These are phyloP conservation scores for Penicillium canariense DNA, from an alignment of 495 filamentous ascomycete genomes.

Conservation along the genomic window DNA sequence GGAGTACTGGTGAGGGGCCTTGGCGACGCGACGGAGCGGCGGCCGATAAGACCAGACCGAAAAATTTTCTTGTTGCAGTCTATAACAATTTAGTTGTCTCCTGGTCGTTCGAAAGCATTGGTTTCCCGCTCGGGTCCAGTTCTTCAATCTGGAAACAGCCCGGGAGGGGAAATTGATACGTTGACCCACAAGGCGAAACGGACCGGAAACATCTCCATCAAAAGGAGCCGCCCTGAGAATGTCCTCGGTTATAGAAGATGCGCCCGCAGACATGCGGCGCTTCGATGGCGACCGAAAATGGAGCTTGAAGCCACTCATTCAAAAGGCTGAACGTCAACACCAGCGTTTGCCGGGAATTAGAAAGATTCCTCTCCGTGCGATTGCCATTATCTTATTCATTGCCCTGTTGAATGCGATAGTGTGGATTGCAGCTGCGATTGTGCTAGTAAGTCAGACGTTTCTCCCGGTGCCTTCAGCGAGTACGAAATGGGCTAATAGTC, in stretches of 20 bases:
- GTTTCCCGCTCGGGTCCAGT: background rate
- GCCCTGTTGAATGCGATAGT: constrained; percentile 63
- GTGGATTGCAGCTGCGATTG: constrained; percentile 70
- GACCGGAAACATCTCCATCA: background rate
- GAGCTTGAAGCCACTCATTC: constrained; percentile 33
- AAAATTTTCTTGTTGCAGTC: background rate
- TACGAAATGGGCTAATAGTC: constrained; percentile 5
- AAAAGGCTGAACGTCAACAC: constrained; percentile 43
- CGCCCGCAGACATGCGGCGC: constrained; percentile 6
- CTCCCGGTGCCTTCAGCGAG: too few relatives aligned
- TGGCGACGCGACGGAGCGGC: constrained; percentile 8
- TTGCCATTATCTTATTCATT: constrained; percentile 66
- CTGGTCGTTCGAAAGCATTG: background rate
- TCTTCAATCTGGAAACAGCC: background rate
- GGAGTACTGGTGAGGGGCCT: constrained; percentile 2
- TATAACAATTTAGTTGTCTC: background rate
- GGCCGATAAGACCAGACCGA: constrained; percentile 12
- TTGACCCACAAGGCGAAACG: background rate
- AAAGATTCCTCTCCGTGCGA: constrained; percentile 61
- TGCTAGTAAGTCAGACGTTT: constrained; percentile 50
- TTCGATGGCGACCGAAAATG: constrained; percentile 31
- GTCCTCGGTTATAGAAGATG: background rate
- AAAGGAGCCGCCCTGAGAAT: background rate
- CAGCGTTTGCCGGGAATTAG: constrained; percentile 47
- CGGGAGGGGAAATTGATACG: background rate